A percentile compares a stretch with the other conserved stretches of the same genome.
Conservation (phyloP, 192 early-diverging fungal species). For the Allomyces macrogynus region DNA sequence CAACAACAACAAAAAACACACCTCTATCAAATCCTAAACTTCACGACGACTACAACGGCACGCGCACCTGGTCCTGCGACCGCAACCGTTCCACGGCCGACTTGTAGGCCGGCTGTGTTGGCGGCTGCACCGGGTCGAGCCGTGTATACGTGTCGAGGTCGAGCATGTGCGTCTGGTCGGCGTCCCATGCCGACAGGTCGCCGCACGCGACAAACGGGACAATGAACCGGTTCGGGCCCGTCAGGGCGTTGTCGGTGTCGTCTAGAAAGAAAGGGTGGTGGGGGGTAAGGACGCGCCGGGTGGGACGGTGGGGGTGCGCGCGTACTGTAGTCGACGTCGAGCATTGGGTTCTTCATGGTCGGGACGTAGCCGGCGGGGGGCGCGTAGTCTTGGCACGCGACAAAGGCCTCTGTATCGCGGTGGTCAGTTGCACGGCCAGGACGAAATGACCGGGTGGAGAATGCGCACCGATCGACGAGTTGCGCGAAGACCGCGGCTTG, state of each 20-base stretch:
- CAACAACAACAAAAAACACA: too few species aligned
- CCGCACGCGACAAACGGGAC: slow-evolving; percentile 83
- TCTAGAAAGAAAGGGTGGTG: not conserved
- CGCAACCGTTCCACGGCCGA: slow-evolving; percentile 56
- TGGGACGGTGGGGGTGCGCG: slow-evolving; percentile 1
- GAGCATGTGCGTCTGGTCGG: slow-evolving; percentile 65
- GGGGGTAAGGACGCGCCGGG: not conserved
- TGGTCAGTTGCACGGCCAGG: not conserved
- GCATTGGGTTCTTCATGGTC: slow-evolving; percentile 72
- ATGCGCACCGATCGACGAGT: slow-evolving; percentile 57
- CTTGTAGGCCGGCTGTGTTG: slow-evolving; percentile 76
- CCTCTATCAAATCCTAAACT: too few species aligned
- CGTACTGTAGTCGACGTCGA: slow-evolving; percentile 55
- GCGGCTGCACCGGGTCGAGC: slow-evolving; percentile 58
- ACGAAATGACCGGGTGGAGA: not conserved
- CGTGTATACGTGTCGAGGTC: slow-evolving; percentile 24
- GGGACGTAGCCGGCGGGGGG: slow-evolving; percentile 69
- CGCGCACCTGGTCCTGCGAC: not conserved
- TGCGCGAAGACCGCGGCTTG: slow-evolving; percentile 84
- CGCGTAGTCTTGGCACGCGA: slow-evolving; percentile 75
- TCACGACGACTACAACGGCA: not conserved
- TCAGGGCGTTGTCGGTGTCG: slow-evolving; percentile 5
- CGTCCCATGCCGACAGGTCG: slow-evolving; percentile 70
- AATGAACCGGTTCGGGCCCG: slow-evolving; percentile 53
- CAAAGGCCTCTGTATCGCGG: slow-evolving; percentile 51